Percentiles rank a stretch among this genome's conserved stretches.
Conservation (phyloP, 257 asterid genomes). For the Scutellaria baicalensis region DNA sequence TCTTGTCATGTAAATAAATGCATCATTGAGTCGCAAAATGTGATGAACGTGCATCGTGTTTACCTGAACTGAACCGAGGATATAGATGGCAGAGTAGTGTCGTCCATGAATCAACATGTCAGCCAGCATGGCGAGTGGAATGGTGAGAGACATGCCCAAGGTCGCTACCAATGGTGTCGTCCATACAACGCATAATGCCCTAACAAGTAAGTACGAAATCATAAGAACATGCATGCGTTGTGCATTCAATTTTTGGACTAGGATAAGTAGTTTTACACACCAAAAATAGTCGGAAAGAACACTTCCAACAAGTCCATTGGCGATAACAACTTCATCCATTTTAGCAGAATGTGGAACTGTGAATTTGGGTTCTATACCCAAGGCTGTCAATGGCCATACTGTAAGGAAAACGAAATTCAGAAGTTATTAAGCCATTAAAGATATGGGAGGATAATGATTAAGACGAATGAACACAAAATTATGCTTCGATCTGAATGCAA, state of each 20-base stretch:
- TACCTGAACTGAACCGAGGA: conserved; percentile 95
- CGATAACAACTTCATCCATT: conserved; percentile 90
- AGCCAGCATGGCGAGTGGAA: conserved; percentile 98
- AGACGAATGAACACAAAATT: too few species aligned
- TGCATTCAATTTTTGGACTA: background rate
- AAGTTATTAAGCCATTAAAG: background rate
- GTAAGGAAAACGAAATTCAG: conserved; percentile 21
- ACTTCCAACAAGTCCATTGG: conserved; percentile 88
- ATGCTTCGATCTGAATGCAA: background rate
- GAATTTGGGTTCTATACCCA: conserved; percentile 93
- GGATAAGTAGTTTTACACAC: conserved; percentile 28
- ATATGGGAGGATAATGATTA: background rate
- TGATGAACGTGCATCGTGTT: background rate
- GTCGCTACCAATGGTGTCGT: conserved; percentile 98
- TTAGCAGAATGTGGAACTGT: conserved; percentile 81
- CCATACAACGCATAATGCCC: conserved; percentile 99
- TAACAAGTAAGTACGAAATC: background rate
- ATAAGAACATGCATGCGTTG: too few species aligned
- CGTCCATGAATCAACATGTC: conserved; percentile 97
- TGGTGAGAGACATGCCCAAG: conserved; percentile 94
- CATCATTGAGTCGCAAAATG: background rate
- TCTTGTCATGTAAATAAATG: background rate
- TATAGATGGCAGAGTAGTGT: conserved; percentile 81
- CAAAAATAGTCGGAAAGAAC: conserved; percentile 96
- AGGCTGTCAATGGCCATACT: conserved; percentile 98